phyloP scores from a whole-genome alignment of 2,329 filamentous ascomycete species.

The Scedosporium boydii region DNA sequence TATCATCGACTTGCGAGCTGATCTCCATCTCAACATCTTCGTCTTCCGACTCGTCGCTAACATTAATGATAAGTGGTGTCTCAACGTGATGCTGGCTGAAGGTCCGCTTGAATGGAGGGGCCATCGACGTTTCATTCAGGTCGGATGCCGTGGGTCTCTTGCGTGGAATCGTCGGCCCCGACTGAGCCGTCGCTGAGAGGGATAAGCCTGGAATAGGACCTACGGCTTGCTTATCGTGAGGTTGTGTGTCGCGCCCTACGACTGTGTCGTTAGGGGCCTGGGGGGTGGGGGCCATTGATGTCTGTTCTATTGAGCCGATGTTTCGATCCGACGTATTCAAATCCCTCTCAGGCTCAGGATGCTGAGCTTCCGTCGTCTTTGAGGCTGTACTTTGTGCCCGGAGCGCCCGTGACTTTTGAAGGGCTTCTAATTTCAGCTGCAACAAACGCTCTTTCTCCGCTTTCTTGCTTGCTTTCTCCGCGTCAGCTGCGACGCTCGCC shows the following conservation, averaged over 20 bases:
- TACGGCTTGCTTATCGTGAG: background rate
- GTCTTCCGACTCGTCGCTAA: conserved; percentile 61
- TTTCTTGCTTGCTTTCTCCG: conserved; percentile 18
- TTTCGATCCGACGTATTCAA: background rate
- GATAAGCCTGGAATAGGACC: conserved; percentile 27
- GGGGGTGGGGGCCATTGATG: background rate
- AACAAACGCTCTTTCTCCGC: conserved; percentile 65
- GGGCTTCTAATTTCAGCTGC: conserved; percentile 67
- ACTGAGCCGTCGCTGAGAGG: conserved; percentile 19
- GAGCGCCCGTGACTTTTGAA: conserved; percentile 49
- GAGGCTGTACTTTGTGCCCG: conserved; percentile 26
- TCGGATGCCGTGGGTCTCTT: conserved; percentile 55
- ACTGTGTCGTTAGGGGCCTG: background rate
- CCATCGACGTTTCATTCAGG: conserved; percentile 45
- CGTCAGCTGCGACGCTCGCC: background rate
- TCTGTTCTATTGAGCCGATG: background rate
- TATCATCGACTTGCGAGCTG: conserved; percentile 30
- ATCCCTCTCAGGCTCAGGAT: background rate
- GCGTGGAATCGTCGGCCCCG: conserved; percentile 16
- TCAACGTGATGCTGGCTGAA: conserved; percentile 51
- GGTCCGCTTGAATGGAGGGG: conserved; percentile 43
- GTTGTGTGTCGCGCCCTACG: background rate
- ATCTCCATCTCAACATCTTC: conserved; percentile 61
- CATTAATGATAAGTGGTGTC: conserved; percentile 67
- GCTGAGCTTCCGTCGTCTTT: conserved; percentile 3